A percentile compares a stretch with the other conserved stretches of the same genome.
phyloP scores from a whole-genome alignment of 1,284 basidiomycete species.

The Singerocomus inundabilis region DNA sequence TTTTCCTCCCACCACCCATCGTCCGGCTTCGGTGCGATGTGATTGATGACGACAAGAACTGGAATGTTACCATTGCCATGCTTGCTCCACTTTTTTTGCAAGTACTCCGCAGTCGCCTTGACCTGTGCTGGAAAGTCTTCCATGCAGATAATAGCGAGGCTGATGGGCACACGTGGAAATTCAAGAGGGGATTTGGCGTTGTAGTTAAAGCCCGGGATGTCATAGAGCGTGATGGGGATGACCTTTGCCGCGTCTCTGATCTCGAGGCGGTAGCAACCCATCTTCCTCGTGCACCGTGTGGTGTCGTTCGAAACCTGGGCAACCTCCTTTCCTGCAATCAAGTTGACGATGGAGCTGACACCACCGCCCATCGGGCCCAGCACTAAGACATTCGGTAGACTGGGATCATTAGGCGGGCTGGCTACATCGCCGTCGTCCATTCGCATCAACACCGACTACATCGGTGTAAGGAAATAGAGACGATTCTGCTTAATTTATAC shows the following conservation, averaged over 20 bases:
- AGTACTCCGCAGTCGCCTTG: conserved; percentile 20
- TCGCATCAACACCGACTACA: conserved; percentile 9
- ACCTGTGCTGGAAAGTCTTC: conserved; percentile 24
- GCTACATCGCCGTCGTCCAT: conserved; percentile 6
- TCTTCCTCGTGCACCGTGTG: conserved; percentile 17
- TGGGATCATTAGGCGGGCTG: conserved; percentile 2
- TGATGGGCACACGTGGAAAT: conserved; percentile 21
- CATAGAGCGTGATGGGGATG: conserved; percentile 23
- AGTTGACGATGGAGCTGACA: conserved; percentile 27
- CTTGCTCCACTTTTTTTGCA: conserved; percentile 19
- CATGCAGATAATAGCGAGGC: conserved; percentile 23
- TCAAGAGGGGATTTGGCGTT: conserved; percentile 19
- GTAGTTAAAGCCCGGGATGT: conserved; percentile 23
- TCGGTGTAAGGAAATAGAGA: conserved; percentile 5
- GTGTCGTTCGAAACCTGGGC: conserved; percentile 20
- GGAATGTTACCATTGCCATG: conserved; percentile 19
- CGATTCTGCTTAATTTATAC: conserved; percentile 2
- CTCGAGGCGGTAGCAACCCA: conserved; percentile 16
- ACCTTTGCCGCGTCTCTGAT: conserved; percentile 9
- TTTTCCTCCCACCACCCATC: conserved; percentile 25
- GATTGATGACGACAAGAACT: conserved; percentile 25
- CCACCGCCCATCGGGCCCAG: conserved; percentile 27
- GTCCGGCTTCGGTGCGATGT: conserved; percentile 20
- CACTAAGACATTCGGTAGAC: conserved; percentile 21
- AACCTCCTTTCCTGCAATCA: conserved; percentile 22